Percentiles rank a stretch among this genome's conserved stretches.
These are phyloP conservation scores for Apiospora pterosperma DNA, from an alignment of 2,329 filamentous ascomycete genomes.

Conservation along the genomic window DNA sequence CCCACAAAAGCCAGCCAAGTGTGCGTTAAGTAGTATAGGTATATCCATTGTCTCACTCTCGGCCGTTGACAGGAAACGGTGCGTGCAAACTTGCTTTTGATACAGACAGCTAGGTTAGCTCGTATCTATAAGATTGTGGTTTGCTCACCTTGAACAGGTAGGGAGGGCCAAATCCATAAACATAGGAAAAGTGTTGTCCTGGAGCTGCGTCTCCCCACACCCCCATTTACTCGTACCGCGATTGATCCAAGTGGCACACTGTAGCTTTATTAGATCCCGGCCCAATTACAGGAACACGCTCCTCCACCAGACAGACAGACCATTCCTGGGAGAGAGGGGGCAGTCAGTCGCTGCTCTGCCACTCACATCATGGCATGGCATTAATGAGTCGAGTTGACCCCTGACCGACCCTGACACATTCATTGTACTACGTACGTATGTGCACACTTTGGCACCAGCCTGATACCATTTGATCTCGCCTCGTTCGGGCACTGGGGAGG, in stretches of 20 bases:
- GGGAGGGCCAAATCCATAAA: background rate
- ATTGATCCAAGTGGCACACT: background rate
- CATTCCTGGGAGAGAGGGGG: background rate
- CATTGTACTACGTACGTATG: no score
- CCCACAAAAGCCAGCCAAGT: no score
- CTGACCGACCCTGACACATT: background rate
- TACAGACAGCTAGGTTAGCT: no score
- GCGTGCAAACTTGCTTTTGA: no score
- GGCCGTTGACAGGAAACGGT: no score
- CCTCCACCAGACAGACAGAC: no score
- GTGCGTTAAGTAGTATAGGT: no score
- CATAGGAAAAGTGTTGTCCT: background rate
- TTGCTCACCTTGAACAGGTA: background rate
- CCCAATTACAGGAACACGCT: background rate
- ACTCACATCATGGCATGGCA: background rate
- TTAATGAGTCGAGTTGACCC: background rate
- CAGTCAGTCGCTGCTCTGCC: background rate
- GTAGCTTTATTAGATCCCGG: background rate
- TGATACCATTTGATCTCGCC: constrained; percentile 2
- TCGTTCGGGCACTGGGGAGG: background rate
- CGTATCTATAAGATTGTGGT: background rate
- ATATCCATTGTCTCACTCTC: no score
- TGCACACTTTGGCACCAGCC: background rate
- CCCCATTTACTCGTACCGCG: background rate
- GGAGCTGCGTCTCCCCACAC: background rate